Evolutionary conservation across 768 basidiomycete species (phyloP), one percentile per base, ranked within the genome.

Genomic region (Lactarius psammicola): DNA sequence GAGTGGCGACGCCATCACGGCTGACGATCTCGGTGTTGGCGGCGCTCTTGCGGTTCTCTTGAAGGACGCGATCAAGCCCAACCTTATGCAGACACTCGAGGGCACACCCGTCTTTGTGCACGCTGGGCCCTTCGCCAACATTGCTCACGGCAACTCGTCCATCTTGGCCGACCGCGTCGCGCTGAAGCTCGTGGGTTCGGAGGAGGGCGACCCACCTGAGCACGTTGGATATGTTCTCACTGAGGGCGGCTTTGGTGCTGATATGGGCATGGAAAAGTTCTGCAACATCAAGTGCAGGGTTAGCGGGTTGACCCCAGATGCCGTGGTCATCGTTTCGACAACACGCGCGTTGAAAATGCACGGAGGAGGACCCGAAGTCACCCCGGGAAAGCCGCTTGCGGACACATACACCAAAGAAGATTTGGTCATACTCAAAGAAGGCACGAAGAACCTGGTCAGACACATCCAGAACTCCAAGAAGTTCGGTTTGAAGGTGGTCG

Each of bases 191-290:
- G 96, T 94, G 20, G 96, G 96, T 65, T 90, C 90, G 18, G 97
- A 98, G 75, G 85, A 91, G 69, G 96, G 95, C 62, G 95, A 98
- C 72, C 79, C 85, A 1, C 69, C 88, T 6, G 87, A 88, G 61
- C 87, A 88, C 56, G 86, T 89, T 54, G 96, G 96, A 46, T 99
- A 97, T 72, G 96, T 98, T 65, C 85, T 99, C 70, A 99, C 96
- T 33, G 96, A 99, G 78, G 95, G 94, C 73, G 96, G 96, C 53
- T 99, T 98, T 78, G 96, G 96, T 63, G 95, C 96, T 26, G 96
- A 99, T 76, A 99, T 98, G 87, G 96, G 94, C 44, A 93, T 95
- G 93, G 94, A 95, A 79, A 97, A 99, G 77, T 99, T 98, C 84
- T 98, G 94, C 83, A 98, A 98, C 78, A 98, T 99, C 83, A 99